Percentiles rank a stretch among this genome's conserved stretches.
These are phyloP conservation scores for Geotrichum ghanense DNA, from an alignment of 805 yeast genomes.

Conservation along the genomic window DNA sequence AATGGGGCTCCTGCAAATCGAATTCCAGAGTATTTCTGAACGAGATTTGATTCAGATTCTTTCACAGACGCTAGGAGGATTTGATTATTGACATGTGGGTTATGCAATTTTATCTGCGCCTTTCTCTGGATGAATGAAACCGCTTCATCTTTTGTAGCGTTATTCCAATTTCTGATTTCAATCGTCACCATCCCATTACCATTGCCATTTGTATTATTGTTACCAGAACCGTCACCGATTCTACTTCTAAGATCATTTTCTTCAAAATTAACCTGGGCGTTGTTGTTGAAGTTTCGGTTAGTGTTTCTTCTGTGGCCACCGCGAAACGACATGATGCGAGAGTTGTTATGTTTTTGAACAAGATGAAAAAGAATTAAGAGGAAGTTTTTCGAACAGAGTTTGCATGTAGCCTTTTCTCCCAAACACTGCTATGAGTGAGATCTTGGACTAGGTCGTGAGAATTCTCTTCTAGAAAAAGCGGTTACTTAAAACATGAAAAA, in stretches of 20 bases:
- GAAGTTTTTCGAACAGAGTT: too few relatives aligned
- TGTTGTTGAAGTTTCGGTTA: slow-evolving; percentile 20
- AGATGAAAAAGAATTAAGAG: too few relatives aligned
- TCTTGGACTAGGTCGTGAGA: too few relatives aligned
- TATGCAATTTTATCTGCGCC: slow-evolving; percentile 41
- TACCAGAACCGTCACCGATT: not conserved
- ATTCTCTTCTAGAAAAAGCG: too few relatives aligned
- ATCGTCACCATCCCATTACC: slow-evolving; percentile 29
- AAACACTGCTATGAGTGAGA: too few relatives aligned
- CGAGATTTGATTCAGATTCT: slow-evolving; percentile 44
- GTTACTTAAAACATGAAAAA: too few relatives aligned
- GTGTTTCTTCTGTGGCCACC: slow-evolving; percentile 9
- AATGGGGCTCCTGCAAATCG: slow-evolving; percentile 68
- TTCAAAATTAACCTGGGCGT: slow-evolving; percentile 23
- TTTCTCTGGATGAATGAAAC: slow-evolving; percentile 60
- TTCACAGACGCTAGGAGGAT: slow-evolving; percentile 50
- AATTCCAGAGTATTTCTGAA: slow-evolving; percentile 60
- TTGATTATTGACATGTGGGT: slow-evolving; percentile 44
- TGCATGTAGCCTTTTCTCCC: too few relatives aligned
- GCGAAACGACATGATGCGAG: slow-evolving; percentile 8
- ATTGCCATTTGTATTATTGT: not conserved
- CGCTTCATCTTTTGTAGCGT: slow-evolving; percentile 60
- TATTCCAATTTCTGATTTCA: slow-evolving; percentile 72
- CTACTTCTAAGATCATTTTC: slow-evolving; percentile 1
- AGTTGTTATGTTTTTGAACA: not conserved